These are phyloP conservation scores for Colletotrichum coccodes DNA, from an alignment of 2,329 filamentous ascomycete genomes.

Conservation along the genomic window DNA sequence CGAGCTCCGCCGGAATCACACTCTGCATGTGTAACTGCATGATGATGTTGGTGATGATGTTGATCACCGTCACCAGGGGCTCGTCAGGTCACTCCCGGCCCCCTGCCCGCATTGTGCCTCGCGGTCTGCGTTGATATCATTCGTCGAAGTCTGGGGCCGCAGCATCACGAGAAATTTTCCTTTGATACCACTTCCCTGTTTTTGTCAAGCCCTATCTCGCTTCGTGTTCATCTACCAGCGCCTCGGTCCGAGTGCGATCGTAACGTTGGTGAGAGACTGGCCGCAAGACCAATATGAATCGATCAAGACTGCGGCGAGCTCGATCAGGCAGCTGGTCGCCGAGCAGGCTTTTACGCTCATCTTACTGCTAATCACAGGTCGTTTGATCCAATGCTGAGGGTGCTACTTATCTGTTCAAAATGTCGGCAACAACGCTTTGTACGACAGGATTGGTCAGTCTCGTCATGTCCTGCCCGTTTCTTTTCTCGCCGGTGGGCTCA, in stretches of 20 bases:
- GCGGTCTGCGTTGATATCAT: background rate
- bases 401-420: background rate
- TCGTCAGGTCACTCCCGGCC: background rate
- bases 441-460: background rate
- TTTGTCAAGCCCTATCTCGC: background rate
- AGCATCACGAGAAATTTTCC: background rate
- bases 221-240: background rate
- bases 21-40: conserved; percentile 1
- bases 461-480: background rate
- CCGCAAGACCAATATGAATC: background rate
- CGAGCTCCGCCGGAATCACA: background rate
- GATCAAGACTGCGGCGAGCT: background rate
- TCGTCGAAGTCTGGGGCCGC: background rate
- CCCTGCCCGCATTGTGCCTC: background rate
- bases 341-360: background rate
- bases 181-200: background rate
- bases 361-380: background rate
- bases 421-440: background rate
- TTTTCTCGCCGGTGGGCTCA: background rate
- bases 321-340: background rate
- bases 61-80: background rate
- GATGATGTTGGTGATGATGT: conserved; percentile 18
- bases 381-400: background rate
- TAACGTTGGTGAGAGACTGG: background rate
- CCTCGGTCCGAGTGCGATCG: background rate